Conservation (phyloP, 805 yeast genomes). For the Wickerhamiella sorbophila region DNA sequence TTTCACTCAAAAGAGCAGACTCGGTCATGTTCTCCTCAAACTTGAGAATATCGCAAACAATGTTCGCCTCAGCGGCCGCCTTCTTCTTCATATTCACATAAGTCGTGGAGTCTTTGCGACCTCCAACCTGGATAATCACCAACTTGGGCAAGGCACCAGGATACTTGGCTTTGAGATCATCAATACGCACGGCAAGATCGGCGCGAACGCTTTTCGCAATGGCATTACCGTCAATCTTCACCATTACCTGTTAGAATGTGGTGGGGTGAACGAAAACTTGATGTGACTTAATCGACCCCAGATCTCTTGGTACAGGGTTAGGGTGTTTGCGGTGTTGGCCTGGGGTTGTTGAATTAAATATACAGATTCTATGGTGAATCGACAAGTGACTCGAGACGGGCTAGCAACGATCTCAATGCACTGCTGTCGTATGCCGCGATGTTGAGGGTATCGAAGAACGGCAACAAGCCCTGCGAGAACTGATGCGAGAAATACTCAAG, state of each 20-base stretch:
- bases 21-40: constrained; percentile 51
- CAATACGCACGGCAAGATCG: constrained; percentile 36
- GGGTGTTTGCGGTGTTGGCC: neutral
- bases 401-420: neutral
- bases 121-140: constrained; percentile 81
- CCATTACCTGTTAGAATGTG: constrained; percentile 9
- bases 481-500: constrained; percentile 23
- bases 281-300: neutral
- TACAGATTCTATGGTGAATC: too few relatives aligned
- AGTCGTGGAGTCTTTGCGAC: constrained; percentile 77
- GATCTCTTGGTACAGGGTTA: neutral
- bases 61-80: constrained; percentile 75
- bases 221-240: constrained; percentile 48
- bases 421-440: neutral
- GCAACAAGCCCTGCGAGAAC: constrained; percentile 25
- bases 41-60: constrained; percentile 49
- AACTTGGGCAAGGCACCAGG: constrained; percentile 55
- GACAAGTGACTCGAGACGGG: neutral
- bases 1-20: constrained; percentile 38
- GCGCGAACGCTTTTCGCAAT: constrained; percentile 40
- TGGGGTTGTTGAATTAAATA: too few relatives aligned
- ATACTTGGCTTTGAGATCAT: constrained; percentile 27
- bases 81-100: constrained; percentile 85
- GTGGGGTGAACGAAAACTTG: neutral
- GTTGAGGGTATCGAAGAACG: constrained; percentile 6